Conservation (phyloP, 164 flowering plant genomes). For the Vitis rupestris region DNA sequence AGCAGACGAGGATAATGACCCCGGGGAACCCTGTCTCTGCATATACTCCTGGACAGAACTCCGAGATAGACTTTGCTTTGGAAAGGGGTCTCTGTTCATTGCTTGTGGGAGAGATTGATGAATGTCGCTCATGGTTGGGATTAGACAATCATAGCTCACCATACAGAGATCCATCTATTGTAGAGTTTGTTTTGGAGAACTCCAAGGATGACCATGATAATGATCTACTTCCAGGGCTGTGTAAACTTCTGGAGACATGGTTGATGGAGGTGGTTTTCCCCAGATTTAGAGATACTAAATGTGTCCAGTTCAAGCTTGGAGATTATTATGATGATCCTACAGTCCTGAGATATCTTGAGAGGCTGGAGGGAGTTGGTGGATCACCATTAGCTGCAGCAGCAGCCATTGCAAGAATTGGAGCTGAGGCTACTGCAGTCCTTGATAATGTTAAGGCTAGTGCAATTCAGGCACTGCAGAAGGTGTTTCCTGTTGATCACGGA, state of each 20-base stretch:
- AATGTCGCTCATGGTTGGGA: slow-evolving; percentile 91
- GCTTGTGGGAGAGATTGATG: slow-evolving; percentile 87
- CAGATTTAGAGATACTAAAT: slow-evolving; percentile 81
- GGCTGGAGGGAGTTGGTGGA: slow-evolving; percentile 72
- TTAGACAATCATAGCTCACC: slow-evolving; percentile 70
- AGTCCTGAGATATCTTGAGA: slow-evolving; percentile 80
- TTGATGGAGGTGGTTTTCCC: slow-evolving; percentile 88
- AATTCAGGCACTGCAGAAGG: slow-evolving; percentile 78
- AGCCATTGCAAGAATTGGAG: slow-evolving; percentile 90
- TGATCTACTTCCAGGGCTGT: slow-evolving; percentile 85
- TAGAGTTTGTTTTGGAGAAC: slow-evolving; percentile 71
- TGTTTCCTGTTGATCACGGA: slow-evolving; percentile 56
- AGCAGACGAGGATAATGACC: slow-evolving; percentile 59
- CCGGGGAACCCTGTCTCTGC: slow-evolving; percentile 35
- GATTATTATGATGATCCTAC: slow-evolving; percentile 95
- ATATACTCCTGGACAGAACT: slow-evolving; percentile 38
- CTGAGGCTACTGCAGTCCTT: slow-evolving; percentile 85
- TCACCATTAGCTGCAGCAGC: slow-evolving; percentile 99
- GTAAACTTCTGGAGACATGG: slow-evolving; percentile 93
- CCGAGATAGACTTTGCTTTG: slow-evolving; percentile 82
- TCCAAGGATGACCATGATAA: slow-evolving; percentile 67
- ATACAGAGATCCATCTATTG: slow-evolving; percentile 72
- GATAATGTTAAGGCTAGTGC: slow-evolving; percentile 81
- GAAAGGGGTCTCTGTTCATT: slow-evolving; percentile 95
- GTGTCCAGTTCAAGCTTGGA: slow-evolving; percentile 69